Base-by-base conservation (phyloP, 192 early-diverging fungal species). In the Backusella sp. region DNA sequence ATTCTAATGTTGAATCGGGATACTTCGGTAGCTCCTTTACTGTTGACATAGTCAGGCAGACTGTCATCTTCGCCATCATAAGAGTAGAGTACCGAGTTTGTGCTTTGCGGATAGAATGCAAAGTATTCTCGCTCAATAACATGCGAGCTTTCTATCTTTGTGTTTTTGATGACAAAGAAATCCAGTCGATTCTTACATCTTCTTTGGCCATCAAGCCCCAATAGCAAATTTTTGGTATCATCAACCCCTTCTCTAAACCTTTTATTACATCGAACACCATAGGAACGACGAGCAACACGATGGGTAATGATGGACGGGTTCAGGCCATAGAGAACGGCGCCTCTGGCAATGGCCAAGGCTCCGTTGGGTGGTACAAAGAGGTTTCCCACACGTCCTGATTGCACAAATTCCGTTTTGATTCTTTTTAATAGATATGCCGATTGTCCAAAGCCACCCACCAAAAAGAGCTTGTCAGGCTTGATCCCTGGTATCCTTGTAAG, bases 381-480 rank as follows among this genome's bases (percentile, higher is more conserved):
- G 14, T 72, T 70, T 6, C 72, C 42, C 21, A 86, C 74, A n/a
- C 83, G 77, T 9, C 23, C 23, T 12, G 78, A 52, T 23, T 32
- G 37, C 36, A 68, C 70, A 71, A 86, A 86, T 41, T 74, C 65
- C 12, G 75, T 66, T 67, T 77, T 80, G 8, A 86, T 65, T 23
- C 77, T 66, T 17, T 73, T 71, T 34, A 76, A 78, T 28, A 86
- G 73, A 56, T 84, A 86, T 11, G 71, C 46, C 0, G 83, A 84
- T 66, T 79, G 77, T 30, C 85, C 84, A 69, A 84, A 83, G 36
- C 85, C 85, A 56, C 85, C 85, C 14, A 86, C 85, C 70, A 86
- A 77, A 73, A 84, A 86, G 41, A 86, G 42, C 37, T 83, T 79
- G 7, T 78, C 53, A 19, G 76, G 79, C 6, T 67, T 59, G 26